Conservation (phyloP, 345 rosid genomes). For the Populus ilicifolia region DNA sequence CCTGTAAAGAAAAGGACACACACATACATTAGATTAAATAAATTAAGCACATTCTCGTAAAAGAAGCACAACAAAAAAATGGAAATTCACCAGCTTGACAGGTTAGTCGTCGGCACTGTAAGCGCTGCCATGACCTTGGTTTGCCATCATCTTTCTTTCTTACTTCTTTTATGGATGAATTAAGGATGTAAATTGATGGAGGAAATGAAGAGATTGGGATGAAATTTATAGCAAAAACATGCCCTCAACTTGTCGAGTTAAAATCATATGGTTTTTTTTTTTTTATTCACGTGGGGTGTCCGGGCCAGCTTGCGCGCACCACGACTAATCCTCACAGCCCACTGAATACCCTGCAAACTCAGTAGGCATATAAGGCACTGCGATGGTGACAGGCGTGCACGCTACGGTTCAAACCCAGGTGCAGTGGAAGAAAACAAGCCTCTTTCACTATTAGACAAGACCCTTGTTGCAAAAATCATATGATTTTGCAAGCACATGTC, state of each 20-base stretch:
- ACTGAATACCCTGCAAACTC: no score
- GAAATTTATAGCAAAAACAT: not conserved
- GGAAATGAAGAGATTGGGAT: not conserved
- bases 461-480: no score
- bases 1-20: not conserved
- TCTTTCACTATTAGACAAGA: no score
- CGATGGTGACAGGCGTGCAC: no score
- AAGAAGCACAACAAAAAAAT: not conserved
- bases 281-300: no score
- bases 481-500: not conserved
- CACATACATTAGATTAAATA: not conserved
- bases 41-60: not conserved
- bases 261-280: no score
- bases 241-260: not conserved
- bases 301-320: no score
- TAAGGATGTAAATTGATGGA: not conserved
- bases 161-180: not conserved
- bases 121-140: not conserved
- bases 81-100: constrained; percentile 12
- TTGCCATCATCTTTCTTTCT: constrained; percentile 7
- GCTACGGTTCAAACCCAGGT: no score
- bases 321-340: no score
- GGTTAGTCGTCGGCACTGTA: not conserved
- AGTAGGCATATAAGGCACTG: no score
- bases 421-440: no score